Conservation (phyloP, 805 yeast species). For the Kodamaea laetipori region DNA sequence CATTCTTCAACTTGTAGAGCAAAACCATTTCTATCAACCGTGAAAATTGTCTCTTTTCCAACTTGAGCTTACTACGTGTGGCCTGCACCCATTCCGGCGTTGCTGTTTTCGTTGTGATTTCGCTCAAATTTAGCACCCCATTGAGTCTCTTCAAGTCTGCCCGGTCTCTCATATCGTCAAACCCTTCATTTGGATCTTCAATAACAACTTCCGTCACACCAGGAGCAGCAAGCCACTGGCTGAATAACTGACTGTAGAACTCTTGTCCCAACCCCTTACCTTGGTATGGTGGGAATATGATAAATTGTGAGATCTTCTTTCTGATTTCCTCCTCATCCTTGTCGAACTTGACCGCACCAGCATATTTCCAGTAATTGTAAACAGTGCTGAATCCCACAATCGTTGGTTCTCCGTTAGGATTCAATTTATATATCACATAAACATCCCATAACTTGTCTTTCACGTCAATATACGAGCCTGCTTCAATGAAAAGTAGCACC, state of each 20-base stretch:
- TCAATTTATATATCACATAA: conserved; percentile 50
- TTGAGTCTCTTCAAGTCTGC: conserved; percentile 56
- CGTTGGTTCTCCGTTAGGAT: conserved; percentile 28
- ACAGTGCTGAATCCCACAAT: conserved; percentile 82
- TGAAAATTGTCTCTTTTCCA: conserved; percentile 77
- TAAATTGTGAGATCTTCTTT: conserved; percentile 83
- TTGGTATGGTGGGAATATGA: conserved; percentile 84
- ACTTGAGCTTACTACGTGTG: conserved; percentile 48
- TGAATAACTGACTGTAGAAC: conserved; percentile 59
- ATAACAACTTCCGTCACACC: conserved; percentile 73
- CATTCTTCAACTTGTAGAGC: conserved; percentile 39
- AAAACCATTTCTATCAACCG: conserved; percentile 77
- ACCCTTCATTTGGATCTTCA: conserved; percentile 92
- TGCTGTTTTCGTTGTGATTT: conserved; percentile 19
- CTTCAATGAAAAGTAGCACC: conserved; percentile 85
- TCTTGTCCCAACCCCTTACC: conserved; percentile 68
- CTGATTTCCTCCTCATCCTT: conserved; percentile 44
- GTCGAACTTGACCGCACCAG: conserved; percentile 56
- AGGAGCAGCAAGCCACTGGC: conserved; percentile 55
- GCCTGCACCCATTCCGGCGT: conserved; percentile 41
- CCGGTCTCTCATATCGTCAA: conserved; percentile 88
- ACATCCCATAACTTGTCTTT: conserved; percentile 80
- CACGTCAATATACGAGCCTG: conserved; percentile 84
- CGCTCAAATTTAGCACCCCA: conserved; percentile 22
- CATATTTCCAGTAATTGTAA: conserved; percentile 80